Percentiles rank a stretch among this genome's conserved stretches.
Conservation (phyloP, 106 monocot genomes). For the Apostasia shenzhenica region DNA sequence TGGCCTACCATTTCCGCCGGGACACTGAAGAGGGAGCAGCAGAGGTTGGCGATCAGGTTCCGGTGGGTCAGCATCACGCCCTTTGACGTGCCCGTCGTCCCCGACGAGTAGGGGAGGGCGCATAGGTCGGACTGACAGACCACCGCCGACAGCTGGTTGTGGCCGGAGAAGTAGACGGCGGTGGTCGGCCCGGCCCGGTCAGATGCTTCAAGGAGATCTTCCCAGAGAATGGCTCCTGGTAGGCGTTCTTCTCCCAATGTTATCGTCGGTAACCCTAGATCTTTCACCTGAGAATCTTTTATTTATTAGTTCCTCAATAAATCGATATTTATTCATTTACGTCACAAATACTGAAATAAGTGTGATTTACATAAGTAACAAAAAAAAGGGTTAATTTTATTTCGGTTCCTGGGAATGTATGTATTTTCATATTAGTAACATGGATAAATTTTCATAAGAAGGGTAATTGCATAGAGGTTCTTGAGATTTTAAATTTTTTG, state of each 20-base stretch:
- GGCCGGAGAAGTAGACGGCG: background rate
- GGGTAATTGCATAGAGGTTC: too few relatives aligned
- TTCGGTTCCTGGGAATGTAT: too few relatives aligned
- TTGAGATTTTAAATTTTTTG: too few relatives aligned
- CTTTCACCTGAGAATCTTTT: constrained; percentile 35
- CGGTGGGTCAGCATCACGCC: constrained; percentile 95
- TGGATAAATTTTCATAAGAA: background rate
- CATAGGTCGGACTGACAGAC: constrained; percentile 42
- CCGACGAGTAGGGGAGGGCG: constrained; percentile 87
- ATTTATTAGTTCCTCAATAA: background rate
- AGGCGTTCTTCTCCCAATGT: constrained; percentile 28
- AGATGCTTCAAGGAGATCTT: constrained; percentile 55
- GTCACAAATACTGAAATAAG: too few relatives aligned
- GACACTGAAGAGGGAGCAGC: constrained; percentile 54
- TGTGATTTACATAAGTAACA: too few relatives aligned
- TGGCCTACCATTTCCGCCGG: constrained; percentile 52
- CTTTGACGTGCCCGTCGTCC: constrained; percentile 87
- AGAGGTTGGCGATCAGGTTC: constrained; percentile 78
- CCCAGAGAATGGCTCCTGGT: constrained; percentile 38
- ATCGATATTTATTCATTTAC: too few relatives aligned
- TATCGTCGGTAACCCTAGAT: constrained; percentile 40
- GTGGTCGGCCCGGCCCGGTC: constrained; percentile 35
- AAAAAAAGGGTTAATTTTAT: too few relatives aligned
- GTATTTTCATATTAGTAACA: background rate
- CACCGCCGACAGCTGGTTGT: background rate